Percentiles rank a stretch among this genome's conserved stretches.
These are phyloP conservation scores for Yarrowia porcina DNA, from an alignment of 805 yeast genomes.

Conservation along the genomic window DNA sequence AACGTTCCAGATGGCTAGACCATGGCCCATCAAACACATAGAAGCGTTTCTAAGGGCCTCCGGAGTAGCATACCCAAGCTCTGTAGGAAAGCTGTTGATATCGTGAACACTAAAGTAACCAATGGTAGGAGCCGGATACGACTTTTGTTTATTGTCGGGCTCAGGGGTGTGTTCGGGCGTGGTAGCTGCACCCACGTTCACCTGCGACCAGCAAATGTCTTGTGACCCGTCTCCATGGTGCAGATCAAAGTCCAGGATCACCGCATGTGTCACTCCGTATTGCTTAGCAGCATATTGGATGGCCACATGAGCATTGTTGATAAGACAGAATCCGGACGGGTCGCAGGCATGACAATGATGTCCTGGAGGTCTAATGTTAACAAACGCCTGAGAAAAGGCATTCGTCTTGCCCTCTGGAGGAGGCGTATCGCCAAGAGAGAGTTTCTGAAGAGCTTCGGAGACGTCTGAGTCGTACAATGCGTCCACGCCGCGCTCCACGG, in stretches of 20 bases:
- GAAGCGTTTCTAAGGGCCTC: slow-evolving; percentile 72
- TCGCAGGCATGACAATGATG: slow-evolving; percentile 79
- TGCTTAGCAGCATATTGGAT: slow-evolving; percentile 67
- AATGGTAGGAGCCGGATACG: slow-evolving; percentile 58
- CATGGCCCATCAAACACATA: slow-evolving; percentile 73
- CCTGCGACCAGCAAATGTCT: slow-evolving; percentile 78
- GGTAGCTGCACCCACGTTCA: slow-evolving; percentile 38
- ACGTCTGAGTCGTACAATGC: slow-evolving; percentile 41
- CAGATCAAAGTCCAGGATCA: slow-evolving; percentile 74
- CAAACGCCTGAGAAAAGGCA: slow-evolving; percentile 46
- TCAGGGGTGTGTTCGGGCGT: slow-evolving; percentile 2
- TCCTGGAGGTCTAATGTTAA: slow-evolving; percentile 77
- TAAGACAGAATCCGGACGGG: slow-evolving; percentile 82
- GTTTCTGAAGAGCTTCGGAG: slow-evolving; percentile 33
- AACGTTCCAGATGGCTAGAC: slow-evolving; percentile 76
- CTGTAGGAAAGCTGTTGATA: slow-evolving; percentile 83
- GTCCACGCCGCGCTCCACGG: slow-evolving; percentile 70
- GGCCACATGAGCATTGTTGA: slow-evolving; percentile 78
- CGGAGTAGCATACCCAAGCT: slow-evolving; percentile 68
- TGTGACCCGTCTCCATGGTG: slow-evolving; percentile 92
- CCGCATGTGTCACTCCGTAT: slow-evolving; percentile 73
- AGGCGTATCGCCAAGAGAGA: neutral
- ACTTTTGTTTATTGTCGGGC: neutral
- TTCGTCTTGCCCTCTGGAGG: neutral
- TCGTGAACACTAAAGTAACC: slow-evolving; percentile 85